Evolutionary conservation across 768 basidiomycete species (phyloP), one percentile per base, ranked within the genome.

Genomic region (Mycena metata): DNA sequence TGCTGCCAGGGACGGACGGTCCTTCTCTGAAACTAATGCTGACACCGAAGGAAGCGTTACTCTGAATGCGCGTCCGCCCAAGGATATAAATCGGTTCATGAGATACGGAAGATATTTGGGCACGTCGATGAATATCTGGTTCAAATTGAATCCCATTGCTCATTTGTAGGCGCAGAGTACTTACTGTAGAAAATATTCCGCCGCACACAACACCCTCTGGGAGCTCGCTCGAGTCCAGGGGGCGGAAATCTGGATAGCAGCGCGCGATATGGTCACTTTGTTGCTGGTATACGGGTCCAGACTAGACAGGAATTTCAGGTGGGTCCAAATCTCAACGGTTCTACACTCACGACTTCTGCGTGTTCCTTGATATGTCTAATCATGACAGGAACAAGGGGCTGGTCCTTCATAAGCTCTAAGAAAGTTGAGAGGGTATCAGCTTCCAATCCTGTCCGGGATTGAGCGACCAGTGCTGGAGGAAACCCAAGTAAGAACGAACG

Each of bases 1-100:
- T 26, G 64, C 24, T 23, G 11, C 49, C 23, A 70, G 19, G 19
- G 41, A 16, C 6, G 69, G 69, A n/a, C 65, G 60, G 30, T 70
- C 52, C 17, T 60, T 43, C 41, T 57, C 52, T 11, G 67, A 66
- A 11, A 72, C 26, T 8, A 72, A 56, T 3, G 59, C 45, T 12
- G 67, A 69, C 21, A 72, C 60, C n/a, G 71, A 72, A 4, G 71
- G 57, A 30, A 72, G 64, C 0, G 64, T 35, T 9, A 47, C 64
- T 47, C 67, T 52, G 61, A 66, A 72, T 30, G 71, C 67, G 2
- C 39, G 49, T 13, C 71, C 70, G 1, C 70, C 70, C 10, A 50
- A 43, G 19, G 56, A 7, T 24, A 66, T 17, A 33, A 70, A 70
- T 23, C 58, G 52, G 39, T 66, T 24, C 67, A 65, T 57, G 21